Percentiles rank a stretch among this genome's conserved stretches.
phyloP scores from a whole-genome alignment of 2,329 filamentous ascomycete species.

The Stagonosporopsis cucurbitacearum region DNA sequence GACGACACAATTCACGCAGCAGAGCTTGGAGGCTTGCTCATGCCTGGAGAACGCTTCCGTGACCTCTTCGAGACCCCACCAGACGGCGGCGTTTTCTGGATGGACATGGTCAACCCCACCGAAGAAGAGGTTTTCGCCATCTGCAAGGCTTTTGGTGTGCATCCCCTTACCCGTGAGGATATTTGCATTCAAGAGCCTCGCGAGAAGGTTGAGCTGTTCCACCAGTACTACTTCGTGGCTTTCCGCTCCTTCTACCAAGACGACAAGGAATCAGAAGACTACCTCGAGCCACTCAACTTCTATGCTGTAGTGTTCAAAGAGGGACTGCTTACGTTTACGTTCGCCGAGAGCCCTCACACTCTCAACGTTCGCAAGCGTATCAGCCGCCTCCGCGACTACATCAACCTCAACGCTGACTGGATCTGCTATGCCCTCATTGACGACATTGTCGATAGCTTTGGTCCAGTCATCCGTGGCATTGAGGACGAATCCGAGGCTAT shows the following conservation, averaged over 20 bases:
- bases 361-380: slow-evolving; percentile 91
- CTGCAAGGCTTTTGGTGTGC: slow-evolving; percentile 93
- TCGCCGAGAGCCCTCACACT: slow-evolving; percentile 84
- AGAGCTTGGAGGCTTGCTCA: slow-evolving; percentile 84
- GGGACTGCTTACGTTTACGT: slow-evolving; percentile 93
- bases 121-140: slow-evolving; percentile 87
- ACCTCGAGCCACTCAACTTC: slow-evolving; percentile 93
- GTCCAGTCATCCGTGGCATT: slow-evolving; percentile 83
- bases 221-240: slow-evolving; percentile 96
- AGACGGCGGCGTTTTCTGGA: slow-evolving; percentile 93
- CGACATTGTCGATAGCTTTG: slow-evolving; percentile 96
- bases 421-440: slow-evolving; percentile 99
- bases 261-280: slow-evolving; percentile 78
- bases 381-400: slow-evolving; percentile 89
- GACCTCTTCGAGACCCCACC: slow-evolving; percentile 79
- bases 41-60: slow-evolving; percentile 87
- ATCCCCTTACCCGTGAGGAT: slow-evolving; percentile 94
- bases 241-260: slow-evolving; percentile 92
- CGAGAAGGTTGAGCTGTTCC: slow-evolving; percentile 98
- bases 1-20: slow-evolving; percentile 92
- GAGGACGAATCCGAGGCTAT: slow-evolving; percentile 90
- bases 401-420: slow-evolving; percentile 95
- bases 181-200: slow-evolving; percentile 94
- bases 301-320: slow-evolving; percentile 97
- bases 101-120: slow-evolving; percentile 89